Percentiles rank a stretch among this genome's conserved stretches.
Conservation (phyloP, 169 alveolate species). For the Neospora caninum region DNA sequence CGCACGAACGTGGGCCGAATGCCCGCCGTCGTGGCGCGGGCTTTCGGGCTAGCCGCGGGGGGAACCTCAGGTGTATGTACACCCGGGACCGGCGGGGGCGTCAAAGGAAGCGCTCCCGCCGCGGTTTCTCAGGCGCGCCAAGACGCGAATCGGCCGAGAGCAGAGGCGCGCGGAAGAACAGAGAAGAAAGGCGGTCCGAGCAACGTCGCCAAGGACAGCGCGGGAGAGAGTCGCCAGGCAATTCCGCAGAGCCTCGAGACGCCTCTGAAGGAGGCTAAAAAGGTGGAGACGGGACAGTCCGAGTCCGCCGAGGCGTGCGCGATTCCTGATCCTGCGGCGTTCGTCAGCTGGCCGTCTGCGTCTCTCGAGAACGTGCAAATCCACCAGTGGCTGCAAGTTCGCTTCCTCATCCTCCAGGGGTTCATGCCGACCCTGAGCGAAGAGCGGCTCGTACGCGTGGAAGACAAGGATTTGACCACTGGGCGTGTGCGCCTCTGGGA, state of each 20-base stretch:
- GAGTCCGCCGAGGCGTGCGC: background rate
- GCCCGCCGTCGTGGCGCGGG: slow-evolving; percentile 2
- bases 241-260: too few relatives aligned
- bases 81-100: background rate
- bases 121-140: too few relatives aligned
- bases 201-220: too few relatives aligned
- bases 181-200: too few relatives aligned
- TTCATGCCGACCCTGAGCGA: slow-evolving; percentile 13
- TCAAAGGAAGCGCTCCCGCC: too few relatives aligned
- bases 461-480: slow-evolving; percentile 1
- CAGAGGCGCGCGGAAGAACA: too few relatives aligned
- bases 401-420: slow-evolving; percentile 27
- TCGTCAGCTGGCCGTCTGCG: slow-evolving; percentile 2
- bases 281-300: too few relatives aligned
- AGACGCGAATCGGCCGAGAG: too few relatives aligned
- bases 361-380: background rate
- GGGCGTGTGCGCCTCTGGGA: slow-evolving; percentile 44
- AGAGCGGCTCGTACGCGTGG: slow-evolving; percentile 31
- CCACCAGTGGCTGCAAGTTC: slow-evolving; percentile 40
- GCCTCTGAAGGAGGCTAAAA: too few relatives aligned
- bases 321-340: background rate
- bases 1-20: background rate
- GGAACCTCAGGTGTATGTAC: background rate
- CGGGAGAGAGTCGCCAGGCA: too few relatives aligned
- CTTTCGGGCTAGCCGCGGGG: background rate